A percentile compares a stretch with the other conserved stretches of the same genome.
These are phyloP conservation scores for Citropsis articulata DNA, from an alignment of 345 rosid genomes.

Conservation along the genomic window DNA sequence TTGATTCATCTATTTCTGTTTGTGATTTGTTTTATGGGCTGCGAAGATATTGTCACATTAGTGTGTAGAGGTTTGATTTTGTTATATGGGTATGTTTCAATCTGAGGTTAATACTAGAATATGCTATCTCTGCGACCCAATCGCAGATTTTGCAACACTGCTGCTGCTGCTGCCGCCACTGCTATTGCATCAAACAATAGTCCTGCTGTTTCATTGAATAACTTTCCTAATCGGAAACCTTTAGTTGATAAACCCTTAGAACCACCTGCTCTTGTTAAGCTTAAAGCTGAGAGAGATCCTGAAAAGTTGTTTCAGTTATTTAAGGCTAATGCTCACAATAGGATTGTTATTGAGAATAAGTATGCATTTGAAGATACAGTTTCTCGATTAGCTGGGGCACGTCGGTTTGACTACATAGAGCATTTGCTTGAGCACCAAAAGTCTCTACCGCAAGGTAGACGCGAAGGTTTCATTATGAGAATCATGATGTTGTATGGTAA, in stretches of 20 bases:
- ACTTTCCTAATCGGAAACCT: conserved; percentile 20
- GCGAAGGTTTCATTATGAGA: conserved; percentile 78
- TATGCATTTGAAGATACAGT: conserved; percentile 77
- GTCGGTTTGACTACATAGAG: conserved; percentile 65
- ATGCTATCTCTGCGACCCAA: conserved; percentile 58
- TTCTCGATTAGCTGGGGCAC: conserved; percentile 67
- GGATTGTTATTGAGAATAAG: conserved; percentile 57
- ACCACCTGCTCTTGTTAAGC: conserved; percentile 68
- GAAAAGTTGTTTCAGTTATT: conserved; percentile 64
- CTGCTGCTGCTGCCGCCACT: conserved; percentile 26
- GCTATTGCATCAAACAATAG: conserved; percentile 23
- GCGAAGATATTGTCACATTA: conserved; percentile 3
- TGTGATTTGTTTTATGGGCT: conserved; percentile 9
- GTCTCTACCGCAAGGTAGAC: conserved; percentile 74
- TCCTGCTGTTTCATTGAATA: conserved; percentile 18
- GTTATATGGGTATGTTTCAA: conserved; percentile 40
- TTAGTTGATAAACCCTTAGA: conserved; percentile 45
- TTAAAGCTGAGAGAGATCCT: conserved; percentile 77
- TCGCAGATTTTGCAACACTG: conserved; percentile 53
- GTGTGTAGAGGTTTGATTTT: conserved; percentile 9
- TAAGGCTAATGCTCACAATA: conserved; percentile 64
- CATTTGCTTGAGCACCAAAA: conserved; percentile 83
- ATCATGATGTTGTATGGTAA: conserved; percentile 81
- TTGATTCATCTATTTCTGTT: background rate
- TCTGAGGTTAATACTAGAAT: conserved; percentile 39